Evolutionary conservation across 2,329 filamentous ascomycete genomes (phyloP).

Genomic region (Penicillium sp.): DNA sequence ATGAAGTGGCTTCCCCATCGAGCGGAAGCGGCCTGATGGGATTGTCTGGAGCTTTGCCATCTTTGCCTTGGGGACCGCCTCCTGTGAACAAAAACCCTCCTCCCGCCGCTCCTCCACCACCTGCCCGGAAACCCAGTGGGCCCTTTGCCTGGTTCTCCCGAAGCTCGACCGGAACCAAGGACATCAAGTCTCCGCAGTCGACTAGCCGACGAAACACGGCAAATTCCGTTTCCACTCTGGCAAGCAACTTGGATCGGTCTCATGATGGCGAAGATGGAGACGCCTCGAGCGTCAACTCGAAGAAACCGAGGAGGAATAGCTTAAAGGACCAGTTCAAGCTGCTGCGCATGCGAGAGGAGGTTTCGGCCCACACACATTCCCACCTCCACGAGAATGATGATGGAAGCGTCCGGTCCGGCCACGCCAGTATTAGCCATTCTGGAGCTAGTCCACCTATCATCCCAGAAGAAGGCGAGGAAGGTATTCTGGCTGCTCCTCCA

Average conservation of each 20-base stretch:
- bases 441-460: slow-evolving; percentile 53
- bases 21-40: slow-evolving; percentile 53
- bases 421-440: slow-evolving; percentile 46
- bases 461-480: slow-evolving; percentile 52
- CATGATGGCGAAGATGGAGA: slow-evolving; percentile 68
- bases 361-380: slow-evolving; percentile 59
- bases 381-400: slow-evolving; percentile 60
- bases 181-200: slow-evolving; percentile 58
- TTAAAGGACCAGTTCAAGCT: slow-evolving; percentile 79
- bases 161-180: slow-evolving; percentile 61
- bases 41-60: slow-evolving; percentile 71
- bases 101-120: slow-evolving; percentile 44
- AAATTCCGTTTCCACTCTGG: slow-evolving; percentile 76
- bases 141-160: slow-evolving; percentile 86
- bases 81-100: slow-evolving; percentile 45
- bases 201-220: slow-evolving; percentile 71
- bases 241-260: slow-evolving; percentile 80
- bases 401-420: slow-evolving; percentile 53
- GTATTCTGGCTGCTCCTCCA: slow-evolving; percentile 33
- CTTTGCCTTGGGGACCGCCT: slow-evolving; percentile 72
- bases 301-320: slow-evolving; percentile 62
- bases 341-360: slow-evolving; percentile 75
- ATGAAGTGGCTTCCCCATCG: slow-evolving; percentile 34
- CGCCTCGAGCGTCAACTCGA: slow-evolving; percentile 48
- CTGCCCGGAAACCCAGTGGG: slow-evolving; percentile 75